phyloP scores from a whole-genome alignment of 2,329 filamentous ascomycete genomes.

The Ophiostoma pallidulum region DNA sequence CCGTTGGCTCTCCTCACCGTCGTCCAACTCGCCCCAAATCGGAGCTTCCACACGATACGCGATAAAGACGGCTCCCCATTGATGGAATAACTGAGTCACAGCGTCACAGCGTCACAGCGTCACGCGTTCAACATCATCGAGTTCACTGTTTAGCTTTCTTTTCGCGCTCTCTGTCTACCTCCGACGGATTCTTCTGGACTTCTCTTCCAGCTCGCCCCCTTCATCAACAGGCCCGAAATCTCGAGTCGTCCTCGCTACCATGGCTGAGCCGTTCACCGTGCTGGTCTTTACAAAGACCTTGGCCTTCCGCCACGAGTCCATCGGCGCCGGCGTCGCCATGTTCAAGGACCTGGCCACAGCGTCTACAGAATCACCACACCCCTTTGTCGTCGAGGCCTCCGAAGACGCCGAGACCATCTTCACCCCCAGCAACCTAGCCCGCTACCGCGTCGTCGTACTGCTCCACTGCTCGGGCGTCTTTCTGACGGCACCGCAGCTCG shows the following conservation, averaged over 20 bases:
- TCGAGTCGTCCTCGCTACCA: not conserved
- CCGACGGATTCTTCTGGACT: not conserved
- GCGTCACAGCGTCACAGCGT: not conserved
- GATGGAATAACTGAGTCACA: not conserved
- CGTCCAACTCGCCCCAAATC: no score
- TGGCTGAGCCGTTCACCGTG: constrained; percentile 21
- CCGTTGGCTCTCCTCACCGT: no score
- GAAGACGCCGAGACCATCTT: constrained; percentile 28
- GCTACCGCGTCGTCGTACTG: constrained; percentile 29
- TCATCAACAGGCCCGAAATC: no score
- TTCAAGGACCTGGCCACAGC: constrained; percentile 23
- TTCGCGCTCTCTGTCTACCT: not conserved
- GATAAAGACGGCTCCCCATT: not conserved
- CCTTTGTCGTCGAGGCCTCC: constrained; percentile 26
- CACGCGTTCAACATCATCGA: no score
- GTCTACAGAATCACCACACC: constrained; percentile 15
- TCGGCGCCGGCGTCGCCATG: constrained; percentile 27
- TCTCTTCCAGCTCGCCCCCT: not conserved
- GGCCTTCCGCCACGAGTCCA: constrained; percentile 30
- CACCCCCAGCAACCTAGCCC: constrained; percentile 21
- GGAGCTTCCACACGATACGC: no score
- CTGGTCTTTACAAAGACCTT: constrained; percentile 32
- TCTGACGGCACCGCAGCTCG: constrained; percentile 25
- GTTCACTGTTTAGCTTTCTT: not conserved
- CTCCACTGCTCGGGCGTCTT: constrained; percentile 31